These are phyloP conservation scores for Zygotorulaspora florentina DNA, from an alignment of 805 yeast genomes.

Conservation along the genomic window DNA sequence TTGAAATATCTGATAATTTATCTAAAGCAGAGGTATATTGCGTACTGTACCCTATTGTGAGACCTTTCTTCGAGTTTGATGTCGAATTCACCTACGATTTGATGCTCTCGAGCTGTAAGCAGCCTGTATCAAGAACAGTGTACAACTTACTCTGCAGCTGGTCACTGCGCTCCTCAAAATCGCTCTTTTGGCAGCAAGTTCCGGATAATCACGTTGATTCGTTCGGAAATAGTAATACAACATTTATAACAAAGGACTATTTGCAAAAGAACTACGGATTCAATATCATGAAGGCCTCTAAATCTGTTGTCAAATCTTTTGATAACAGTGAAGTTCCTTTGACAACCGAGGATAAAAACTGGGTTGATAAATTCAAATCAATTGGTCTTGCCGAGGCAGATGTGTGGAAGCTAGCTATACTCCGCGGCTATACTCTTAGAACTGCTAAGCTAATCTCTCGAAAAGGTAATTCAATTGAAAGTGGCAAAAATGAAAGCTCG, in stretches of 20 bases:
- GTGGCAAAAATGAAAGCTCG: constrained; percentile 23
- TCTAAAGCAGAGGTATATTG: constrained; percentile 80
- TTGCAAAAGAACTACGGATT: constrained; percentile 30
- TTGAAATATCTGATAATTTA: constrained; percentile 58
- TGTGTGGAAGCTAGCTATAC: constrained; percentile 74
- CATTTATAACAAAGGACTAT: constrained; percentile 29
- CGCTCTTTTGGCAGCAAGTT: constrained; percentile 75
- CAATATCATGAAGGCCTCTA: constrained; percentile 14
- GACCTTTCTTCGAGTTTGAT: constrained; percentile 75
- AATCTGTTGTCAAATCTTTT: constrained; percentile 34
- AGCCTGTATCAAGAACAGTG: constrained; percentile 62
- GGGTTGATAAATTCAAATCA: constrained; percentile 67
- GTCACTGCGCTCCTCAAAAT: constrained; percentile 61
- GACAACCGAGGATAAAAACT: constrained; percentile 61
- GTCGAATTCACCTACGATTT: constrained; percentile 64
- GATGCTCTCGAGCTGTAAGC: constrained; percentile 61
- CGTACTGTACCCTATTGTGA: constrained; percentile 72
- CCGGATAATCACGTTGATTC: constrained; percentile 38
- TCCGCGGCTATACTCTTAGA: constrained; percentile 63
- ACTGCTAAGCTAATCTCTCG: constrained; percentile 46
- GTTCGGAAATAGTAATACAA: constrained; percentile 40
- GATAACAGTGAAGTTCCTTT: constrained; percentile 47
- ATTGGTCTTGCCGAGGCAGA: constrained; percentile 73
- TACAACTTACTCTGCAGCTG: constrained; percentile 64
- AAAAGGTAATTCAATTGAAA: constrained; percentile 13